phyloP scores from a whole-genome alignment of 441 rosid genomes.

The Oxalis stricta region DNA sequence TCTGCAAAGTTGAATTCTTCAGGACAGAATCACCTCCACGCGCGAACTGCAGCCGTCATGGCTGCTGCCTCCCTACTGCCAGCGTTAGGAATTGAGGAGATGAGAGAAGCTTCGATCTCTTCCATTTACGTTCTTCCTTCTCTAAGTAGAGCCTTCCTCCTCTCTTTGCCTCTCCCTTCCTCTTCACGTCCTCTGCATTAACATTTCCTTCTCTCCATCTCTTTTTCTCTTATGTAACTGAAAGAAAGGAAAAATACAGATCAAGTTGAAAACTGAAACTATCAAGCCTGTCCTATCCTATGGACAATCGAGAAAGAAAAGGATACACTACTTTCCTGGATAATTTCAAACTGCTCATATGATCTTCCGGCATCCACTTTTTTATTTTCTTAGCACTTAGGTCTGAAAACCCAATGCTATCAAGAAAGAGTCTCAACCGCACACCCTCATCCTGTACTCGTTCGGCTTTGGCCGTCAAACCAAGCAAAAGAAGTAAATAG shows the following conservation, averaged over 20 bases:
- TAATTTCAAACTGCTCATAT: slow-evolving; percentile 94
- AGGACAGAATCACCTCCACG: slow-evolving; percentile 99
- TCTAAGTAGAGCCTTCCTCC: slow-evolving; percentile 98
- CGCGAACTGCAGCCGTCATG: slow-evolving; percentile 99
- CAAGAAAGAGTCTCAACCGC: slow-evolving; percentile 95
- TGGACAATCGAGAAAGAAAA: background rate
- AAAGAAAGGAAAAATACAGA: slow-evolving; percentile 4
- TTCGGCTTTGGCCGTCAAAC: slow-evolving; percentile 98
- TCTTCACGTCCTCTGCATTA: slow-evolving; percentile 99
- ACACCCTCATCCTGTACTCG: slow-evolving; percentile 99
- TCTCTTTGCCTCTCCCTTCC: slow-evolving; percentile 99
- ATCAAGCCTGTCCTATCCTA: background rate
- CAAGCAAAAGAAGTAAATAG: slow-evolving; percentile 86
- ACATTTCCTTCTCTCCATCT: slow-evolving; percentile 99
- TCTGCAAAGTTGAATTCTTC: slow-evolving; percentile 97
- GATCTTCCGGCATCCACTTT: slow-evolving; percentile 99
- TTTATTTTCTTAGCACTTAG: slow-evolving; percentile 97
- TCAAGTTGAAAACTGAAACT: background rate
- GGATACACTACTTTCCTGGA: slow-evolving; percentile 73
- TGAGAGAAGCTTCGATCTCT: slow-evolving; percentile 99
- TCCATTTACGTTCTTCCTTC: slow-evolving; percentile 99
- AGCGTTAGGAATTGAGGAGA: slow-evolving; percentile 98
- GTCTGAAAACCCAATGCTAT: slow-evolving; percentile 98
- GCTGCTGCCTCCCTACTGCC: slow-evolving; percentile 99
- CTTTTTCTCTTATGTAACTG: slow-evolving; percentile 97